Percentiles rank a stretch among this genome's conserved stretches.
Evolutionary conservation across 306 rosid genomes (phyloP).

Genomic region (Ziziphus jujuba): DNA sequence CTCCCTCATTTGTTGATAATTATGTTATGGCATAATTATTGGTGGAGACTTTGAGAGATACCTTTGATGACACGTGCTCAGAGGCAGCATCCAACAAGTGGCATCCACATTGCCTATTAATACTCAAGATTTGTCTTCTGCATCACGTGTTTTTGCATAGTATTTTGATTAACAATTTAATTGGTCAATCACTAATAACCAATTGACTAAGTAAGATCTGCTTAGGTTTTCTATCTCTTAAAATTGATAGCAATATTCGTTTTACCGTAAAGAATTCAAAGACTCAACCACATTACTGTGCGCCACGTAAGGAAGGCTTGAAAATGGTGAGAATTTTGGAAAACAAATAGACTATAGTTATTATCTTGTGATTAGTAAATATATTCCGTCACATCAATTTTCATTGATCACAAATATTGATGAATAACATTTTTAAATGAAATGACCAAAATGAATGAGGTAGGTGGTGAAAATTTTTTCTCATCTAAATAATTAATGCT

Average conservation of each 20-base stretch:
- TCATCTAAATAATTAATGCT: neutral
- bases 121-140: conserved; percentile 1
- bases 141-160: conserved; percentile 26
- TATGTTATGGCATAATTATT: conserved; percentile 30
- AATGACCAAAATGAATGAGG: too few relatives aligned
- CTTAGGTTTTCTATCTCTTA: neutral
- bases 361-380: too few relatives aligned
- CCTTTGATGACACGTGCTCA: conserved; percentile 18
- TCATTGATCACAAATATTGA: too few relatives aligned
- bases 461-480: neutral
- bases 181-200: neutral
- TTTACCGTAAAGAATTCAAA: conserved; percentile 9
- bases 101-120: conserved; percentile 11
- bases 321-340: too few relatives aligned
- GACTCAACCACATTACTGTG: neutral
- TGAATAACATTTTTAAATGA: too few relatives aligned
- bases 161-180: conserved; percentile 3
- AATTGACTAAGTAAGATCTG: neutral
- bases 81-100: conserved; percentile 21
- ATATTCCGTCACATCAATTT: too few relatives aligned
- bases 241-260: conserved; percentile 3
- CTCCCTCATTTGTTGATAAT: conserved; percentile 26
- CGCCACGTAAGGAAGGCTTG: neutral
- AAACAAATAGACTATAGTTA: too few relatives aligned
- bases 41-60: conserved; percentile 18